Conservation (phyloP, 108 stramenopile species). For the Aurantiochytrium sp. region DNA sequence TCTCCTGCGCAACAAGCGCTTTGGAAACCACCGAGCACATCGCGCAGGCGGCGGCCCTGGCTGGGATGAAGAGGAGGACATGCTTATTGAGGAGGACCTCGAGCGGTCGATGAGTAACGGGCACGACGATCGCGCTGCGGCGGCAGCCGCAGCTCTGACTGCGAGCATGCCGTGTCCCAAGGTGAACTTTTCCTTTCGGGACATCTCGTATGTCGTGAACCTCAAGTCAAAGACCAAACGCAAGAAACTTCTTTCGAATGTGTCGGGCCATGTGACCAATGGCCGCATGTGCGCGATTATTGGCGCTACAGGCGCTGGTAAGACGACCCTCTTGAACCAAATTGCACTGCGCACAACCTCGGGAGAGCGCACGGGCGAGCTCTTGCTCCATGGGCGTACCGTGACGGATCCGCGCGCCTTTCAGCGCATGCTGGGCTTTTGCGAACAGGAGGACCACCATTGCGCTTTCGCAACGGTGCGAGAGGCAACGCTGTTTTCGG, state of each 20-base stretch:
- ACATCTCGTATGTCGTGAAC: background rate
- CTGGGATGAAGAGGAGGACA: background rate
- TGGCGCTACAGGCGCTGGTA: conserved; percentile 41
- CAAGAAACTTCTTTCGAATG: conserved; percentile 31
- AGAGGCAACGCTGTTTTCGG: conserved; percentile 73
- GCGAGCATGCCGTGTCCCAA: conserved; percentile 23
- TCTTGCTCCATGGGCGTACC: conserved; percentile 12
- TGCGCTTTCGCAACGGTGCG: conserved; percentile 66
- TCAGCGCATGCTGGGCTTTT: conserved; percentile 57
- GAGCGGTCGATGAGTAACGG: too few relatives aligned
- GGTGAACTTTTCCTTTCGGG: background rate
- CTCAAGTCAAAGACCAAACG: background rate
- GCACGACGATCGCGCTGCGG: background rate
- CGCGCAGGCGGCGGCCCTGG: too few relatives aligned
- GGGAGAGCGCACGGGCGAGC: conserved; percentile 63
- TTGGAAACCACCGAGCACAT: background rate
- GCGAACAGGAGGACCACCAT: conserved; percentile 79
- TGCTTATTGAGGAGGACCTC: background rate
- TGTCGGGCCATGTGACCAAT: conserved; percentile 37
- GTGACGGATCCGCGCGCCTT: background rate
- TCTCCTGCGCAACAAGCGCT: background rate
- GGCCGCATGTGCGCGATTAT: conserved; percentile 48
- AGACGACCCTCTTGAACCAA: conserved; percentile 64
- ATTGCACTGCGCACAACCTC: conserved; percentile 67
- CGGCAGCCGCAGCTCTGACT: conserved; percentile 26